Evolutionary conservation across 1,284 basidiomycete species (phyloP), one percentile per base, ranked within the genome.

Genomic region (Tilletia setariae): DNA sequence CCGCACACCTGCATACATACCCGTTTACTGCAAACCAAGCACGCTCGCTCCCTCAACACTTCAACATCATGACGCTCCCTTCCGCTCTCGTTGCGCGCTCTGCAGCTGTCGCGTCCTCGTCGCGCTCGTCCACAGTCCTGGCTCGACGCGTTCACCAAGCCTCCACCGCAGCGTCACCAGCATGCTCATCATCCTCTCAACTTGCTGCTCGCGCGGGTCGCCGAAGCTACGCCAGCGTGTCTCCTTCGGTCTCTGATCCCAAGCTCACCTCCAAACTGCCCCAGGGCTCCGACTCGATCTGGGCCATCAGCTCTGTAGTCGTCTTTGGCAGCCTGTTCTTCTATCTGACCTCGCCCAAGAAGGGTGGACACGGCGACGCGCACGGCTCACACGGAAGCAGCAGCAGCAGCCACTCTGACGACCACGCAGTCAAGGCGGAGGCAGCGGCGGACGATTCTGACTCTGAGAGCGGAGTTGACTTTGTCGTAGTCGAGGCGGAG

Each of bases 231-330:
- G 15, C 15, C 28, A 61, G 56, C n/a, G 28, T 30, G 2, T 13
- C 56, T 9, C 56, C 56, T 13, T 61, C 56, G 6, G 56, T 61
- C 13, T 35, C 56, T 9, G 56, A 61, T n/a, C 56, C 56, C 28
- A 61, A 61, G 56, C 28, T 40, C 28, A 61, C 56, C 56, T 61
- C 56, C 28, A 61, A 61, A 16, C 30, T 61, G 56, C 56, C 56
- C 16, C 56, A 61, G 56, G 56, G 62, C 51, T 68, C 63, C 40
- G 75, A 76, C 51, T 65, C 72, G 16, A 71, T 73, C 53, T 76
- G 75, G 75, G 73, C 73, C 46, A 71, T 76, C 62, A 69, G 70
- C 35, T 76, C 75, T 19, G 73, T 72, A 42, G 11, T 76, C 66
- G 68, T 68, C 40, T 76, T 76, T 56, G 75, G 75, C 25, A 66